Conservation (phyloP, 495 filamentous ascomycete genomes). For the Penicillium coprophilum region DNA sequence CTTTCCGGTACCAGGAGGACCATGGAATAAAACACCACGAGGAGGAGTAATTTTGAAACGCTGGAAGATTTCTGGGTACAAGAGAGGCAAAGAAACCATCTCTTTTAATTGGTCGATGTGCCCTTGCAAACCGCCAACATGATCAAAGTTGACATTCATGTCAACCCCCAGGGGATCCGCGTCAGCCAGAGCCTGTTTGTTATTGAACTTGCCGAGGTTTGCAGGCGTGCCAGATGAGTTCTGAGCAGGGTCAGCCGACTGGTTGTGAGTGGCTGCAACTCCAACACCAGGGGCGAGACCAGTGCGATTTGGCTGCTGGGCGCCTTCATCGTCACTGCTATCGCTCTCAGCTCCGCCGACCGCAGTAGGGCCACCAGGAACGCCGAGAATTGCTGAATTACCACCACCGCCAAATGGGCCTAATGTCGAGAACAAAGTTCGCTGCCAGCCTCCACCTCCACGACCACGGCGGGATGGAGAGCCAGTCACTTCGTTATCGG, state of each 20-base stretch:
- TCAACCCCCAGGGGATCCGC: slow-evolving; percentile 93
- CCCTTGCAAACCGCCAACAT: slow-evolving; percentile 84
- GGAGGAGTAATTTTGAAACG: slow-evolving; percentile 91
- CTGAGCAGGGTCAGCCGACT: slow-evolving; percentile 63
- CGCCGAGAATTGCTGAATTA: slow-evolving; percentile 67
- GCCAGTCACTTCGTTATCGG: slow-evolving; percentile 54
- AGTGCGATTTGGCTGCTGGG: slow-evolving; percentile 57
- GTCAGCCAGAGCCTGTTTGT: slow-evolving; percentile 77
- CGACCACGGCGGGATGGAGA: slow-evolving; percentile 69
- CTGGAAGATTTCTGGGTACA: slow-evolving; percentile 94
- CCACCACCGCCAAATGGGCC: slow-evolving; percentile 91
- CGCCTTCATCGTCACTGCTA: slow-evolving; percentile 90
- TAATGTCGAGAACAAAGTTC: slow-evolving; percentile 77
- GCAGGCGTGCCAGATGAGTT: slow-evolving; percentile 65
- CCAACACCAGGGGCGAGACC: slow-evolving; percentile 54
- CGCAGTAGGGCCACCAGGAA: slow-evolving; percentile 68
- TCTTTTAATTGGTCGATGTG: slow-evolving; percentile 97
- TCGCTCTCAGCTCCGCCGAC: slow-evolving; percentile 85
- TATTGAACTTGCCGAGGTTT: slow-evolving; percentile 87
- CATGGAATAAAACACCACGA: slow-evolving; percentile 93
- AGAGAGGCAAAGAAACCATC: slow-evolving; percentile 90
- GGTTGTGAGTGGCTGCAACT: slow-evolving; percentile 57
- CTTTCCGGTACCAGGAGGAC: slow-evolving; percentile 96
- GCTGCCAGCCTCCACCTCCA: slow-evolving; percentile 63
- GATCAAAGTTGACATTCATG: slow-evolving; percentile 84